Evolutionary conservation across 1,139 yeast genomes (phyloP).

Genomic region (Meyerozyma elateridarum): DNA sequence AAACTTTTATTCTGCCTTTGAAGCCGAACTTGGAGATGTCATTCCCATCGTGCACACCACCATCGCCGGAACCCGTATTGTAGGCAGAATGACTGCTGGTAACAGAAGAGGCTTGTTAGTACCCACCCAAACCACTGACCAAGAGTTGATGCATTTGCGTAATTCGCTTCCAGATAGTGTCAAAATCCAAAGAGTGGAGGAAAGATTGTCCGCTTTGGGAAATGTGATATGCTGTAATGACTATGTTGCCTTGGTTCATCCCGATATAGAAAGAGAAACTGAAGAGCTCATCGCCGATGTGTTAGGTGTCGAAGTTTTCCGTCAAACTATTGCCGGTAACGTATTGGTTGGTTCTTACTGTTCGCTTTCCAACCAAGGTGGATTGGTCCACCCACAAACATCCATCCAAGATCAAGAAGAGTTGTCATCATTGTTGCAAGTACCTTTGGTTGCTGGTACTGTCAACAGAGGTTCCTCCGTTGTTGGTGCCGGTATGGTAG

Average conservation of each 20-base stretch:
- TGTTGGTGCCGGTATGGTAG: constrained; percentile 98
- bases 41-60: constrained; percentile 96
- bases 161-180: constrained; percentile 96
- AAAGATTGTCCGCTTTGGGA: constrained; percentile 92
- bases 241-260: constrained; percentile 97
- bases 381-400: constrained; percentile 96
- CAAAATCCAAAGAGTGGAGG: constrained; percentile 96
- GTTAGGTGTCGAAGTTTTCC: constrained; percentile 97
- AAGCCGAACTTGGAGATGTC: constrained; percentile 94
- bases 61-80: constrained; percentile 95
- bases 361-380: constrained; percentile 94
- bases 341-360: constrained; percentile 97
- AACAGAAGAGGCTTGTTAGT: constrained; percentile 96
- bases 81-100: constrained; percentile 98
- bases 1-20: constrained; percentile 95
- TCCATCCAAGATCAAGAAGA: constrained; percentile 98
- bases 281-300: constrained; percentile 98
- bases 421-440: constrained; percentile 89
- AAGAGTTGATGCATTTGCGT: constrained; percentile 95
- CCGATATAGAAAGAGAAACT: constrained; percentile 98
- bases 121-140: constrained; percentile 98
- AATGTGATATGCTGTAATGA: constrained; percentile 98
- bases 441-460: constrained; percentile 97
- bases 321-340: constrained; percentile 98
- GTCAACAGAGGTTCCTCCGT: constrained; percentile 97